A percentile compares a stretch with the other conserved stretches of the same genome.
Evolutionary conservation across 108 stramenopile species (phyloP).

Genomic region (Nitzschia sp.): DNA sequence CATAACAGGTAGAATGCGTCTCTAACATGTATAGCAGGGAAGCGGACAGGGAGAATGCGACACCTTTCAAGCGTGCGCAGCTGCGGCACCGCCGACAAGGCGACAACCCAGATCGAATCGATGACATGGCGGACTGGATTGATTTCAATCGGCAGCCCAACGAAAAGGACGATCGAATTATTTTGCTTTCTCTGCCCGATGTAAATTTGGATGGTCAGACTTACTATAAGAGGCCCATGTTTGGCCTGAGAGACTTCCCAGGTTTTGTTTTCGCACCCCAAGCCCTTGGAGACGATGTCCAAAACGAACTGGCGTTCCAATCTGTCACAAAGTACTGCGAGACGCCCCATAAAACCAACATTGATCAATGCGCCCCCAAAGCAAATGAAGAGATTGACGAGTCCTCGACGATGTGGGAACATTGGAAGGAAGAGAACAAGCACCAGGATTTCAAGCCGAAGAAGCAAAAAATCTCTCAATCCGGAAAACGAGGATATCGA

Average conservation of each 20-base stretch:
- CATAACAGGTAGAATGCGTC: too few relatives aligned
- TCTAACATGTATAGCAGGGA: neutral
- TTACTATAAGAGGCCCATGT: slow-evolving; percentile 40
- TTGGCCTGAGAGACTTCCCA: slow-evolving; percentile 34
- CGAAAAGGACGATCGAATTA: slow-evolving; percentile 11
- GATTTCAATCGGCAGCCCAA: slow-evolving; percentile 22
- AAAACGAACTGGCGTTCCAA: slow-evolving; percentile 33
- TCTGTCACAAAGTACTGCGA: slow-evolving; percentile 59
- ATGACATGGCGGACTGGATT: slow-evolving; percentile 36
- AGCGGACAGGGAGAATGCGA: neutral
- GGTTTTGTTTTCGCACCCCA: slow-evolving; percentile 66
- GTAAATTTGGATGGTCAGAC: neutral
- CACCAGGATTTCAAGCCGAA: neutral
- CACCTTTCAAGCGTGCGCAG: slow-evolving; percentile 42
- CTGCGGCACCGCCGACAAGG: slow-evolving; percentile 44
- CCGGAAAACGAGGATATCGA: slow-evolving; percentile 9
- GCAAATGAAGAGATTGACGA: slow-evolving; percentile 25
- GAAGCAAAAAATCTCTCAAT: slow-evolving; percentile 2
- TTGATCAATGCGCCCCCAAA: slow-evolving; percentile 49
- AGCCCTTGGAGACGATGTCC: slow-evolving; percentile 39
- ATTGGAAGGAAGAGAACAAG: slow-evolving; percentile 38
- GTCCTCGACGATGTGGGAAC: slow-evolving; percentile 39
- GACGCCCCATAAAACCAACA: slow-evolving; percentile 60
- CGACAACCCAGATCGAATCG: slow-evolving; percentile 36
- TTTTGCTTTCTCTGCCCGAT: slow-evolving; percentile 2